Base-by-base conservation (phyloP, 345 rosid species). In the Melaleuca alternifolia region DNA sequence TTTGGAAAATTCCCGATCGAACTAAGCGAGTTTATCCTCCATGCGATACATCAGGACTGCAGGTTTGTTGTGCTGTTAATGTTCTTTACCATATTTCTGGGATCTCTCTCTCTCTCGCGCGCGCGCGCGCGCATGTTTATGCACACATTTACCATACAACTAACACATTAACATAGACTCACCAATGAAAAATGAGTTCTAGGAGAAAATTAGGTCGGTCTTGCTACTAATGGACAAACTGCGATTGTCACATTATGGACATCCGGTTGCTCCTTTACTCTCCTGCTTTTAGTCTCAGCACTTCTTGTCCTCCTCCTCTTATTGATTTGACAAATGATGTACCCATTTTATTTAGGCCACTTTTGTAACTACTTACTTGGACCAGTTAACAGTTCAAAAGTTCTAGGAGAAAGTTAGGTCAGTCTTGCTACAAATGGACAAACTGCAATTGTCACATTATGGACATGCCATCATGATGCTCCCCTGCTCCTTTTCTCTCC, bases 21-120 rank as follows among this genome's bases (percentile, higher is more conserved):
- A 95, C 88, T 54, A 95, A 85, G 91, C 93, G 95, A 84, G 98
- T 96, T 48, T 97, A 96, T 86, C 99, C 99, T 77, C 98, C 99
- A 61, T 96, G 99, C 86, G 98, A 96, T 88, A 97, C 99, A 87
- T 95, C 96, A 81, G 96, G 98, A 85, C 98, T 97, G 90, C 98
- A 96, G 99, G 99, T 94, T 79, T 84, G 89, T 86, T 11, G 51
- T 84, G 37, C 62, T 79, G 20, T 86, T 52, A 83, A 81, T 85
- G 9, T 87, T 82, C 65, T 33, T 51, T 33, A 12, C 16, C 30
- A 28, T 57, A 76, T 86, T 13, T 44, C 23, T 53, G 12, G 77
- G 76, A 33, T 52, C 52, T 53, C 59, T 7, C 24, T 21, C n/a
- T 51, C n/a, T n/a, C n/a, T n/a, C n/a, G n/a, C n/a, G n/a, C n/a